Conservation (phyloP, 2,329 filamentous ascomycete genomes). For the Botrytis aclada region DNA sequence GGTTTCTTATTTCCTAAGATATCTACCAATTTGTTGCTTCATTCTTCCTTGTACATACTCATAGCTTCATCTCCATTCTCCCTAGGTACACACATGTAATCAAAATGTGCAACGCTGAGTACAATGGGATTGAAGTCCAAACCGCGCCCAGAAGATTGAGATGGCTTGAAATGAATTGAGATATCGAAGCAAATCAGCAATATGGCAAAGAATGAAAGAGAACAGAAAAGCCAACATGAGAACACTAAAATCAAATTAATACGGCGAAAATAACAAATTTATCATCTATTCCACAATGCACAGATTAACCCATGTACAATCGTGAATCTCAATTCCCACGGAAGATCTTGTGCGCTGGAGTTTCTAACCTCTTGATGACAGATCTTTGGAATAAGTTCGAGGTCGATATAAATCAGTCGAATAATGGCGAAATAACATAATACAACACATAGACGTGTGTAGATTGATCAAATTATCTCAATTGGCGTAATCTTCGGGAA, state of each 20-base stretch:
- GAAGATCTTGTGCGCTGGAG: not conserved
- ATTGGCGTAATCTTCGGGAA: constrained; percentile 26
- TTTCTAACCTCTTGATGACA: not conserved
- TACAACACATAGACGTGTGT: not conserved
- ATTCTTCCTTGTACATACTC: not conserved
- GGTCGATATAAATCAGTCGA: not conserved
- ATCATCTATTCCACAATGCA: constrained; percentile 3
- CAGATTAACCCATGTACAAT: not conserved
- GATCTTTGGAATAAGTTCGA: not conserved
- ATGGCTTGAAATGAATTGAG: not conserved
- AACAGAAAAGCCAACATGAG: not conserved
- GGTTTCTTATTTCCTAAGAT: not conserved
- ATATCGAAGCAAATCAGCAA: not conserved
- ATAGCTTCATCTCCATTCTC: not conserved
- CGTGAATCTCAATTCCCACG: not conserved
- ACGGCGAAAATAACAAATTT: not conserved
- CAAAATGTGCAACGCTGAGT: not conserved
- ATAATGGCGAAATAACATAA: not conserved
- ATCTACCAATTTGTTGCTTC: not conserved
- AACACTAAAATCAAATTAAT: not conserved
- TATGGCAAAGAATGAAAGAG: not conserved
- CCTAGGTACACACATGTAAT: not conserved
- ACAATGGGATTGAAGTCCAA: not conserved
- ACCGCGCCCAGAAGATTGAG: not conserved
- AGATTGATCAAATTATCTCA: not conserved